A percentile compares a stretch with the other conserved stretches of the same genome.
phyloP scores from a whole-genome alignment of 73 alveolate genomes.

The Paramecium pentaurelia region DNA sequence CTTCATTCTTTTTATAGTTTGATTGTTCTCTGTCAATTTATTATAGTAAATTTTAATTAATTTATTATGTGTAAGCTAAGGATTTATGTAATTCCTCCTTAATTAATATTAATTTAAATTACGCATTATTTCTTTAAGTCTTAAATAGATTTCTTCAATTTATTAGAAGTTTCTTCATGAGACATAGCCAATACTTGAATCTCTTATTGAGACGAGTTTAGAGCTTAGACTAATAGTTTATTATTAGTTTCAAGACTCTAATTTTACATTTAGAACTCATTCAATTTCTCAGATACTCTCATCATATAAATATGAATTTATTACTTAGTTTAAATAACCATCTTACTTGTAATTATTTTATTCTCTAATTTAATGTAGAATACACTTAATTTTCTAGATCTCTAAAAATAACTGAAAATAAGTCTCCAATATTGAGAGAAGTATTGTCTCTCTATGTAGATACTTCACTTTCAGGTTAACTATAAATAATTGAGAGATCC shows the following conservation, averaged over 20 bases:
- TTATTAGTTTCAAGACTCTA: neutral
- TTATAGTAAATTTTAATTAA: neutral
- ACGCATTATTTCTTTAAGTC: constrained; percentile 27
- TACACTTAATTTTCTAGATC: neutral
- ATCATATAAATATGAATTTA: neutral
- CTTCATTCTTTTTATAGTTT: neutral
- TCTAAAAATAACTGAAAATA: neutral
- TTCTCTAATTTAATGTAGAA: neutral
- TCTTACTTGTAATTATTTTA: neutral
- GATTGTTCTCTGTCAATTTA: neutral
- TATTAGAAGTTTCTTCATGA: neutral
- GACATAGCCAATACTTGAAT: neutral
- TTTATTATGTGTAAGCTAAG: neutral
- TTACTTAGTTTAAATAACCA: neutral
- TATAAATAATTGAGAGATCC: constrained; percentile 22
- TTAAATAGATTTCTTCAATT: neutral
- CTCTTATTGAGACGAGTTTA: neutral
- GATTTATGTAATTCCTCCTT: constrained; percentile 15
- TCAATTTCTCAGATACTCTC: neutral
- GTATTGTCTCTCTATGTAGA: constrained; percentile 26
- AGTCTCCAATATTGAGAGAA: neutral
- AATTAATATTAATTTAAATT: neutral
- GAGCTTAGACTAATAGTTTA: constrained; percentile 6
- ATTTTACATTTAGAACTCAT: neutral
- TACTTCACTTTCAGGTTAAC: constrained; percentile 38